These are phyloP conservation scores for Basipetospora chlamydospora DNA, from an alignment of 2,329 filamentous ascomycete species.

Conservation along the genomic window DNA sequence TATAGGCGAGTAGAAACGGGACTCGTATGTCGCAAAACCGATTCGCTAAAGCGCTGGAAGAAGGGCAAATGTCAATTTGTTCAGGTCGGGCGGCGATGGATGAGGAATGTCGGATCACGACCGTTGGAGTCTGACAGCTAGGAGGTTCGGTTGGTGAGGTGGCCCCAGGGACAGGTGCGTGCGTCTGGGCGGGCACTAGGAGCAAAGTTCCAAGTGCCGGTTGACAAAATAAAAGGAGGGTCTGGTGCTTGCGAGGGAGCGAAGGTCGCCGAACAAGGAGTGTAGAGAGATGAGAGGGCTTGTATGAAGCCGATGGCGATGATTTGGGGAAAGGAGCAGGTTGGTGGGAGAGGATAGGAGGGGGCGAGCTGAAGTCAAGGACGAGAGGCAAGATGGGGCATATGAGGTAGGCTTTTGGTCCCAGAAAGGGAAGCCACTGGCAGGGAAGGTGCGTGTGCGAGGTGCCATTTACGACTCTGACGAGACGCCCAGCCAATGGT, in stretches of 20 bases:
- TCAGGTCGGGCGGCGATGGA: background rate
- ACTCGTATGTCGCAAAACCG: background rate
- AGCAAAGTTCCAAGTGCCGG: too few species aligned
- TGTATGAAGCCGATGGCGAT: slow-evolving; percentile 8
- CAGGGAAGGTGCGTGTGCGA: slow-evolving; percentile 3
- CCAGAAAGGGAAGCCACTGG: too few species aligned
- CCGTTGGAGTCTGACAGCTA: too few species aligned
- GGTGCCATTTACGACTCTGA: background rate
- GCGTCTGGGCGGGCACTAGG: too few species aligned
- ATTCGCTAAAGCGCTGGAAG: background rate
- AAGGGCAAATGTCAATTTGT: background rate
- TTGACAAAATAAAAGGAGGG: slow-evolving; percentile 21
- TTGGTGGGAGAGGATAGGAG: slow-evolving; percentile 23
- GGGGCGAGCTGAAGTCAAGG: slow-evolving; percentile 23
- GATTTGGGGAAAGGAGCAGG: slow-evolving; percentile 14
- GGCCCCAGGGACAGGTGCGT: too few species aligned
- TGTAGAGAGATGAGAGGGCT: slow-evolving; percentile 18
- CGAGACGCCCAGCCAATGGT: background rate
- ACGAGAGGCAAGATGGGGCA: slow-evolving; percentile 25
- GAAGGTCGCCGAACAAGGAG: slow-evolving; percentile 18
- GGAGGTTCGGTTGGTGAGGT: too few species aligned
- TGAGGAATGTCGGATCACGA: too few species aligned
- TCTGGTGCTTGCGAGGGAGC: slow-evolving; percentile 14
- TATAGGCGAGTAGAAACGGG: too few species aligned
- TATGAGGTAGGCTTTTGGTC: slow-evolving; percentile 11